These are phyloP conservation scores for Phialophora macrospora DNA, from an alignment of 2,329 filamentous ascomycete genomes.

Conservation along the genomic window DNA sequence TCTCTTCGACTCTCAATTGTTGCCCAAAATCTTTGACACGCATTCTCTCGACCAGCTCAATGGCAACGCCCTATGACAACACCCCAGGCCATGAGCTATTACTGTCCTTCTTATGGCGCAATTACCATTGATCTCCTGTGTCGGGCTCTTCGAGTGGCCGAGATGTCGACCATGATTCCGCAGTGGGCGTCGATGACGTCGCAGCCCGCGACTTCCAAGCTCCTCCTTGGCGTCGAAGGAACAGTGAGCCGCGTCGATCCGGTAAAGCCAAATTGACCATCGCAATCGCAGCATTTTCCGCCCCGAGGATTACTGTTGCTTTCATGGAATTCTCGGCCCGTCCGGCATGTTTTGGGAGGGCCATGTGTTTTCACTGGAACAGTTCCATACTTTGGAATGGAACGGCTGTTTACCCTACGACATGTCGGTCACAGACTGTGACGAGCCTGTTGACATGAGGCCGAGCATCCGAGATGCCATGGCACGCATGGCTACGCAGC, in stretches of 20 bases:
- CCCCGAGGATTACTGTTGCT: background rate
- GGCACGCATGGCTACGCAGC: background rate
- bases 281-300: background rate
- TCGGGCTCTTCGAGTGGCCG: background rate
- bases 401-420: no score
- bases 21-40: no score
- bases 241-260: background rate
- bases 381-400: no score
- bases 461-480: conserved; percentile 8
- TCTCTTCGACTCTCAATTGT: no score
- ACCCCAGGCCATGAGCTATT: no score
- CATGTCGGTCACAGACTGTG: background rate
- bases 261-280: background rate
- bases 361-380: no score
- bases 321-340: background rate
- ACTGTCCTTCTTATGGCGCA: no score
- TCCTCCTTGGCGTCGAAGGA: no score
- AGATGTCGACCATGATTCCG: background rate
- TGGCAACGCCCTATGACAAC: no score
- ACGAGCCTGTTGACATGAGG: background rate
- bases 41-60: no score
- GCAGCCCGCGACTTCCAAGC: background rate
- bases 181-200: background rate
- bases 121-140: no score
- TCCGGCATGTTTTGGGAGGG: background rate